phyloP scores from a whole-genome alignment of 2,329 filamentous ascomycete species.

The Shiraia bambusicola region DNA sequence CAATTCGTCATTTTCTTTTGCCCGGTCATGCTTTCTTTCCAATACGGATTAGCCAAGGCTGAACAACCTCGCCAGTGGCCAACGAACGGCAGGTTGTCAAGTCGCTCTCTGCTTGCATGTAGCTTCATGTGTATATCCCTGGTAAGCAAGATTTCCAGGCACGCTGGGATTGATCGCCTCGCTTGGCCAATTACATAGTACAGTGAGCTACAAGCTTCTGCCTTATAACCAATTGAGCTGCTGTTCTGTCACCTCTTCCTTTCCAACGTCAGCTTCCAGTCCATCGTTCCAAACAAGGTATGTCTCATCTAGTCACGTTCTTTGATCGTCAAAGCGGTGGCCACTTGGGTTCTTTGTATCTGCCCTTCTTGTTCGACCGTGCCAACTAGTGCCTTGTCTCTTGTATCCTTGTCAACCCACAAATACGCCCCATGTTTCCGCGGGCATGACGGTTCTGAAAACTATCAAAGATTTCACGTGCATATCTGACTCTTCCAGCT shows the following conservation, averaged over 20 bases:
- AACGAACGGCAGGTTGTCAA: constrained; percentile 9
- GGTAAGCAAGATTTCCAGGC: constrained; percentile 26
- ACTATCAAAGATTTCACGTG: constrained; percentile 18
- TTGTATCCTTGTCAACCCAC: constrained; percentile 13
- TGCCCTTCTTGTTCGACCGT: neutral
- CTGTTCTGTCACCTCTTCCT: constrained; percentile 17
- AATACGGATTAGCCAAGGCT: constrained; percentile 24
- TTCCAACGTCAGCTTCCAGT: constrained; percentile 24
- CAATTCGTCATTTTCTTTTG: constrained; percentile 21
- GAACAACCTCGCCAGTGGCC: constrained; percentile 15
- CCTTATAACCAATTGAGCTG: constrained; percentile 31
- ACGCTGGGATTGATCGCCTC: constrained; percentile 27
- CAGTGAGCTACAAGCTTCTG: constrained; percentile 23
- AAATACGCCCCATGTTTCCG: constrained; percentile 13
- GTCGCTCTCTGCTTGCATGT: constrained; percentile 23
- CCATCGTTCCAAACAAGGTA: constrained; percentile 35
- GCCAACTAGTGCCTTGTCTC: constrained; percentile 8
- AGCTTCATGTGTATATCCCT: constrained; percentile 27
- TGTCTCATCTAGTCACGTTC: constrained; percentile 5
- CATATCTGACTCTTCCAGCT: constrained; percentile 21
- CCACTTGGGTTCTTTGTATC: neutral
- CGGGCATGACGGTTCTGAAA: constrained; percentile 5
- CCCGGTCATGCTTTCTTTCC: constrained; percentile 16
- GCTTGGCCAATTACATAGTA: constrained; percentile 24
- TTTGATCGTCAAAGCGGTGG: neutral